Base-by-base conservation (phyloP, 2,329 filamentous ascomycete species). In the Bipolaris bicolor region DNA sequence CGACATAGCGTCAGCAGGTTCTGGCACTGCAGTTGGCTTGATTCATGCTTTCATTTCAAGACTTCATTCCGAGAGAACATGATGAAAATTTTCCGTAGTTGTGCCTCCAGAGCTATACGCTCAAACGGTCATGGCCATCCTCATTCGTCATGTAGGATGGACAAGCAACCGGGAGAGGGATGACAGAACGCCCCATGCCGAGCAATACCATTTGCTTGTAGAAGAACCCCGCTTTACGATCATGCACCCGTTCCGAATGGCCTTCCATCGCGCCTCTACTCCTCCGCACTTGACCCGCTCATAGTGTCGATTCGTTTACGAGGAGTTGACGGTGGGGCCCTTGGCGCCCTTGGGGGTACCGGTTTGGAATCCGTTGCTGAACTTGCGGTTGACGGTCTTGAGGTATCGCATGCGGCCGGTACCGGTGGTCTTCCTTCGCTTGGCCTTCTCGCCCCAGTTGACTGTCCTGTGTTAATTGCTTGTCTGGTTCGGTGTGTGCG, bases 391-490 rank as follows among this genome's bases (percentile, higher is more conserved):
- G 79, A 99, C 89, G 77, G 86, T 87, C 87, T 96, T 96, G 80
- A 99, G 87, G 85, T 93, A 91, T 80, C 92, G 88, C 89, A 93
- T 95, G 82, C 95, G 91, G 82, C 95, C 95, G 78, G 92, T 94
- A 77, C 95, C 95, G 80, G 91, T 94, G 79, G 94, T 97, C 93
- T 97, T 98, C 90, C 95, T 96, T 83, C 95, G 88, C 92, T 98
- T 98, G 77, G 93, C 94, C 91, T 99, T 99, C 88, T 98, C 94
- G 82, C 91, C 88, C 95, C 95, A 99, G 91, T 99, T 97, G 90
- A 89, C 94, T 98, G 79, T 75, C 47, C 44, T 52, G 50, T 65
- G 68, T 76, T 63, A 75, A 69, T 66, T 57, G 49, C 46, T 56
- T 61, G 33, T 34, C 39, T 39, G 46, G 34, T 56, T 52, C 45